Evolutionary conservation across 1,284 basidiomycete genomes (phyloP).

Genomic region (Malassezia restricta): DNA sequence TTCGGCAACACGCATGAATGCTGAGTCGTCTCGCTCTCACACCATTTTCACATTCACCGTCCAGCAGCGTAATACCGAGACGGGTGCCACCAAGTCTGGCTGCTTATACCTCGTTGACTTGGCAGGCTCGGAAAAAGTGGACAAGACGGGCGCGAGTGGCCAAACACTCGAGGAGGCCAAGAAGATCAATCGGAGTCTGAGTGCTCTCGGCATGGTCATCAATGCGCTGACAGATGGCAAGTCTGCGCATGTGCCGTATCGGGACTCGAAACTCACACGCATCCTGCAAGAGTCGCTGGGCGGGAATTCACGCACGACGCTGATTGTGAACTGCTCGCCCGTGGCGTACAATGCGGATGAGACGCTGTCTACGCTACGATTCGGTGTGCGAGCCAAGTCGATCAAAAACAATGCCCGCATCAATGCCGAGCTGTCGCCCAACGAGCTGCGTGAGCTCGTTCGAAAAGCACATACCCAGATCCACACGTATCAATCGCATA

Average conservation of each 20-base stretch:
- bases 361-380: slow-evolving; percentile 90
- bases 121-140: slow-evolving; percentile 97
- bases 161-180: slow-evolving; percentile 98
- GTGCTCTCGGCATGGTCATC: slow-evolving; percentile 98
- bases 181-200: slow-evolving; percentile 98
- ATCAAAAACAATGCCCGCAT: slow-evolving; percentile 99
- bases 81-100: slow-evolving; percentile 86
- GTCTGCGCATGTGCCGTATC: slow-evolving; percentile 92
- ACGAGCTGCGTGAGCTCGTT: slow-evolving; percentile 83
- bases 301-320: slow-evolving; percentile 93
- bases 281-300: slow-evolving; percentile 91
- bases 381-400: slow-evolving; percentile 86
- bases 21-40: slow-evolving; percentile 95
- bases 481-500: slow-evolving; percentile 48
- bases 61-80: slow-evolving; percentile 89
- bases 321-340: slow-evolving; percentile 98
- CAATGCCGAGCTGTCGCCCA: slow-evolving; percentile 91
- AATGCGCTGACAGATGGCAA: slow-evolving; percentile 84
- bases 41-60: slow-evolving; percentile 98
- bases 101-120: slow-evolving; percentile 96
- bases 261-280: slow-evolving; percentile 84
- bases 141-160: slow-evolving; percentile 96
- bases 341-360: slow-evolving; percentile 92
- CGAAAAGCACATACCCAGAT: slow-evolving; percentile 56
- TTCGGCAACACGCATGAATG: slow-evolving; percentile 95